Percentiles rank a stretch among this genome's conserved stretches.
Evolutionary conservation across 179 eudicot genomes (phyloP).

Genomic region (Spinacia oleracea): DNA sequence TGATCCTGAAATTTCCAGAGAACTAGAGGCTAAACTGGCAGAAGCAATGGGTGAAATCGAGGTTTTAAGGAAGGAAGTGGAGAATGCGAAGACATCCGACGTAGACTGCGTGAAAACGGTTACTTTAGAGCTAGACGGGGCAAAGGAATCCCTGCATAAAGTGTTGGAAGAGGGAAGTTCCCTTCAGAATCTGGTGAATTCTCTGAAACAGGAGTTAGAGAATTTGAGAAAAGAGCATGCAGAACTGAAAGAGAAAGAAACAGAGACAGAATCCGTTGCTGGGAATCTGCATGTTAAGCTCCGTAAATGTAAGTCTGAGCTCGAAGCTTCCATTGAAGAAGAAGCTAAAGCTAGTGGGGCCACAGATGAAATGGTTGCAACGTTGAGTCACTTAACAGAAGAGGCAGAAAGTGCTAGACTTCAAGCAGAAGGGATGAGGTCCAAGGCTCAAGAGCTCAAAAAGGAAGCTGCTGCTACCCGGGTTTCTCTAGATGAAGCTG

Average conservation of each 20-base stretch:
- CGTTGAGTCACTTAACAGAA: slow-evolving; percentile 54
- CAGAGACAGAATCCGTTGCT: slow-evolving; percentile 63
- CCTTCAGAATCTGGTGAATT: slow-evolving; percentile 47
- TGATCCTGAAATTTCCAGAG: slow-evolving; percentile 54
- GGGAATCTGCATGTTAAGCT: slow-evolving; percentile 80
- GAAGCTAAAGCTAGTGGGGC: slow-evolving; percentile 60
- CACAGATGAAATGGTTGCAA: slow-evolving; percentile 62
- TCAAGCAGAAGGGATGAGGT: slow-evolving; percentile 66
- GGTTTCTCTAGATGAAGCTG: slow-evolving; percentile 55
- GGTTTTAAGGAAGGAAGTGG: slow-evolving; percentile 54
- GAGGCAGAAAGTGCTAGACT: slow-evolving; percentile 59
- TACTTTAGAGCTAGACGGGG: slow-evolving; percentile 59
- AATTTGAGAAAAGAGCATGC: slow-evolving; percentile 57
- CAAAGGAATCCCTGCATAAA: slow-evolving; percentile 62
- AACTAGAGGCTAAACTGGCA: slow-evolving; percentile 57
- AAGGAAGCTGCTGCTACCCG: slow-evolving; percentile 56
- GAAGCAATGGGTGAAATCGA: slow-evolving; percentile 60
- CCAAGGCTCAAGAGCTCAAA: slow-evolving; percentile 61
- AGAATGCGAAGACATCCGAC: slow-evolving; percentile 54
- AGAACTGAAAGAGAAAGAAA: slow-evolving; percentile 61
- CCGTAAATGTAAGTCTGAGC: slow-evolving; percentile 70
- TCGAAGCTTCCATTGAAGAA: slow-evolving; percentile 59
- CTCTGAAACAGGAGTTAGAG: slow-evolving; percentile 60
- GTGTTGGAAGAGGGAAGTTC: slow-evolving; percentile 56
- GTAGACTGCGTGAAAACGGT: slow-evolving; percentile 42